Conservation (phyloP, 1,284 basidiomycete genomes). For the Trametes pubescens region DNA sequence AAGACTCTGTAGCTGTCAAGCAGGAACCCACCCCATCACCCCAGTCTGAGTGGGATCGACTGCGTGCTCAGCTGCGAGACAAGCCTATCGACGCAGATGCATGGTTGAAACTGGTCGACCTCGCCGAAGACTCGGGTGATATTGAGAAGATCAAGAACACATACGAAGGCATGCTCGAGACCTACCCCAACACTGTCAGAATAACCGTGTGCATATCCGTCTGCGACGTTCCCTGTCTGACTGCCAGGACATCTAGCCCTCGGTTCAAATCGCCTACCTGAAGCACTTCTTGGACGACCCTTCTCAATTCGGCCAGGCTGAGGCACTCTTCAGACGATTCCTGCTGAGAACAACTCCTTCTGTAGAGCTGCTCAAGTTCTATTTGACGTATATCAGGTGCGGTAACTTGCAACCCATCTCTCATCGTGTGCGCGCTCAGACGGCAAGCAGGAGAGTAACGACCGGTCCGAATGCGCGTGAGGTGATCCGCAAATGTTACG, state of each 20-base stretch:
- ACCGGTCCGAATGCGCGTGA: constrained; percentile 68
- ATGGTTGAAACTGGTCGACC: constrained; percentile 73
- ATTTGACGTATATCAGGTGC: constrained; percentile 83
- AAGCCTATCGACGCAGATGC: constrained; percentile 69
- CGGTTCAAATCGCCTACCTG: constrained; percentile 84
- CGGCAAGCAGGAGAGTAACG: constrained; percentile 47
- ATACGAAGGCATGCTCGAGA: constrained; percentile 78
- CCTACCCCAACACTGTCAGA: constrained; percentile 81
- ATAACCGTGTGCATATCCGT: constrained; percentile 27
- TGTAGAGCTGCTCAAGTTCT: constrained; percentile 89
- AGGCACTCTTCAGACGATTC: constrained; percentile 84
- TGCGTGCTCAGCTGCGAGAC: constrained; percentile 55
- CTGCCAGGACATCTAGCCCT: constrained; percentile 58
- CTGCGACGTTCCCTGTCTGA: constrained; percentile 26
- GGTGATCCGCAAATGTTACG: constrained; percentile 89
- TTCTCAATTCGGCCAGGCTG: constrained; percentile 73
- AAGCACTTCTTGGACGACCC: constrained; percentile 69
- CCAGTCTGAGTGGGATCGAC: constrained; percentile 57
- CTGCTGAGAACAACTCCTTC: constrained; percentile 78
- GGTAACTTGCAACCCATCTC: constrained; percentile 38
- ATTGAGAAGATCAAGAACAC: constrained; percentile 72
- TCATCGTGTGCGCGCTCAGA: not conserved
- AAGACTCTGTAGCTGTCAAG: constrained; percentile 26
- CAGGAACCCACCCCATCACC: constrained; percentile 36
- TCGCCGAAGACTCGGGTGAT: constrained; percentile 73